Evolutionary conservation across 78 protist genomes (phyloP).

Genomic region (Polysphondylium violaceum): DNA sequence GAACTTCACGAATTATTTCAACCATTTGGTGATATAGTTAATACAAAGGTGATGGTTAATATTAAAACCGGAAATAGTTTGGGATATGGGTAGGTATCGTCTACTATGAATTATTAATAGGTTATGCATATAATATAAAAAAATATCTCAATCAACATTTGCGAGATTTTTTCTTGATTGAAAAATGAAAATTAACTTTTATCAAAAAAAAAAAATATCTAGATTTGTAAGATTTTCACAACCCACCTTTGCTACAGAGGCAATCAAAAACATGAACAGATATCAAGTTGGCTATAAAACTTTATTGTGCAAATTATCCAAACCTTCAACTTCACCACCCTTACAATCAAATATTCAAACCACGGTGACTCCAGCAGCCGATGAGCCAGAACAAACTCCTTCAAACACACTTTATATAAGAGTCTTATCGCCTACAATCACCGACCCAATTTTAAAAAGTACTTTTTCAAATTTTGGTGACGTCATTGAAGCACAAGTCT

Average conservation of each 20-base stretch:
- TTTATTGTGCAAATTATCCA: constrained; percentile 46
- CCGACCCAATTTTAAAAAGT: constrained; percentile 16
- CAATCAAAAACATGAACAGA: constrained; percentile 55
- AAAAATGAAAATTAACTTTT: no score
- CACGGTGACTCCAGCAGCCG: neutral
- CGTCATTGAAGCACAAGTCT: constrained; percentile 35
- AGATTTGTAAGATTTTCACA: constrained; percentile 60
- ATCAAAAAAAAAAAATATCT: neutral
- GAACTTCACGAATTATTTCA: constrained; percentile 35
- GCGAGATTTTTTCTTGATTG: neutral
- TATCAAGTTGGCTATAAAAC: constrained; percentile 46
- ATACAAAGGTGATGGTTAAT: constrained; percentile 66
- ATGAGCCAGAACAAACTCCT: constrained; percentile 15
- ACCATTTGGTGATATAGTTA: constrained; percentile 46
- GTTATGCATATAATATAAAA: neutral
- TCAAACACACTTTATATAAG: constrained; percentile 33
- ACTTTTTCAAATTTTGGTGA: constrained; percentile 59
- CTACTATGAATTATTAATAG: neutral
- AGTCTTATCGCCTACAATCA: constrained; percentile 57
- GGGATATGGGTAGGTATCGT: constrained; percentile 76
- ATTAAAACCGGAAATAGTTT: constrained; percentile 59
- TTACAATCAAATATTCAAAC: neutral
- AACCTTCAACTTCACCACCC: constrained; percentile 30
- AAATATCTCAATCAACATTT: neutral
- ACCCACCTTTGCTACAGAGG: constrained; percentile 38